Evolutionary conservation across 2,329 filamentous ascomycete species (phyloP).

Genomic region (Amylocarpus encephaloides): DNA sequence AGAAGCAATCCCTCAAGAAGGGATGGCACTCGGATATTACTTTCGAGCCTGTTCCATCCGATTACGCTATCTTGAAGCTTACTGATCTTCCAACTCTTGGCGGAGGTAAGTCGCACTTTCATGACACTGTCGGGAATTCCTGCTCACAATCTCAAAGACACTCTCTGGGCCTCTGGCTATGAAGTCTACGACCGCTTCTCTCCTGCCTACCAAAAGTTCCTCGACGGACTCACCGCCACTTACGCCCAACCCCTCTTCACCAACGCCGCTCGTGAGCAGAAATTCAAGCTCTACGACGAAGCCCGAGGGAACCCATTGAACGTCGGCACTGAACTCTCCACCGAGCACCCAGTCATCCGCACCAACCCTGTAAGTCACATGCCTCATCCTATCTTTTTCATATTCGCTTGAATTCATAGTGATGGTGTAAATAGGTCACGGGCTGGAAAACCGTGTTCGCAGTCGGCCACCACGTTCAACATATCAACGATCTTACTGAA

Average conservation of each 20-base stretch:
- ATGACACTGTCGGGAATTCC: conserved; percentile 30
- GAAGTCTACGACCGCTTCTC: conserved; percentile 61
- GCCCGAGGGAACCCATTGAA: conserved; percentile 51
- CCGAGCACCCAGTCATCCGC: conserved; percentile 44
- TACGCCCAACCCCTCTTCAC: conserved; percentile 46
- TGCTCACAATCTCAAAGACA: neutral
- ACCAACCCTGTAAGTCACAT: conserved; percentile 41
- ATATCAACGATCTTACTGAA: conserved; percentile 48
- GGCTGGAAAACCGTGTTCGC: conserved; percentile 37
- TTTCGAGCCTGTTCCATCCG: conserved; percentile 47
- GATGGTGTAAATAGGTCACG: conserved; percentile 32
- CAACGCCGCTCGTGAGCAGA: conserved; percentile 39
- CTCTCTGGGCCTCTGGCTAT: conserved; percentile 51
- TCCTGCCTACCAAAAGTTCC: conserved; percentile 47
- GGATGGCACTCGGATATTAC: conserved; percentile 50
- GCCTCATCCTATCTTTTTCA: no score
- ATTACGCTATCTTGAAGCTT: conserved; percentile 48
- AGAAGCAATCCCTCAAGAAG: conserved; percentile 42
- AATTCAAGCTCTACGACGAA: conserved; percentile 40
- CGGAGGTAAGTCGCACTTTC: conserved; percentile 35
- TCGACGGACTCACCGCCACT: conserved; percentile 53
- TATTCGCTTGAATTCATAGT: no score
- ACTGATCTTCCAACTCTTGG: conserved; percentile 41
- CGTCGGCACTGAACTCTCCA: conserved; percentile 41
- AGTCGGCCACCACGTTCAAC: conserved; percentile 46